Conservation (phyloP, 495 filamentous ascomycete species). For the Penicillium diatomitis region DNA sequence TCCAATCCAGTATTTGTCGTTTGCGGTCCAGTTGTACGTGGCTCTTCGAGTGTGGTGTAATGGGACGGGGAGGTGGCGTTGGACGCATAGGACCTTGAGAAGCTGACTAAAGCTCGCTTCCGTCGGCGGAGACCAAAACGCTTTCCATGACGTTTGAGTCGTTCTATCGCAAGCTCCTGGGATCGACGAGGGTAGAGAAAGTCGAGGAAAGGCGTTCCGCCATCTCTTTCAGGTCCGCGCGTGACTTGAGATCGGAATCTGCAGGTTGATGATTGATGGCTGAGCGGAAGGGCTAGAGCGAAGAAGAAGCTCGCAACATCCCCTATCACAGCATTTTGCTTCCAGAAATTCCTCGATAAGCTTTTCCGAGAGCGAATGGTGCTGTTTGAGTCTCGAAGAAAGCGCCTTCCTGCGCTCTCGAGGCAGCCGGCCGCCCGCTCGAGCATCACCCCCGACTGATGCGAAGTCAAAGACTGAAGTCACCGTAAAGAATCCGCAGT, state of each 20-base stretch:
- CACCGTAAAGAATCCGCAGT: slow-evolving; percentile 14
- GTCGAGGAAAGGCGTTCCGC: slow-evolving; percentile 24
- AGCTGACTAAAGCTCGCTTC: slow-evolving; percentile 12
- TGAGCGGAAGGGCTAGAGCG: slow-evolving; percentile 19
- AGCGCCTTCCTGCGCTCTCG: slow-evolving; percentile 63
- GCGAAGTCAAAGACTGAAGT: slow-evolving; percentile 29
- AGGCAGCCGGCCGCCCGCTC: slow-evolving; percentile 73
- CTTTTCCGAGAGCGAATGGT: slow-evolving; percentile 47
- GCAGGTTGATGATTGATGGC: slow-evolving; percentile 13
- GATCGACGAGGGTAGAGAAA: slow-evolving; percentile 32
- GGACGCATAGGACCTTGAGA: slow-evolving; percentile 25
- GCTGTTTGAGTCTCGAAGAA: slow-evolving; percentile 48
- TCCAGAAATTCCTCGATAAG: slow-evolving; percentile 59
- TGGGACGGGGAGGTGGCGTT: slow-evolving; percentile 10
- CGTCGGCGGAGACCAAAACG: slow-evolving; percentile 22
- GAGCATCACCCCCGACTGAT: slow-evolving; percentile 60
- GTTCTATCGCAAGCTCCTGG: slow-evolving; percentile 14
- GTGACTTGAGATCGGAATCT: slow-evolving; percentile 5
- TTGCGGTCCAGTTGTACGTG: background rate
- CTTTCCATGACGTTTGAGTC: slow-evolving; percentile 16
- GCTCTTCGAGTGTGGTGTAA: background rate
- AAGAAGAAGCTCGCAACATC: slow-evolving; percentile 45
- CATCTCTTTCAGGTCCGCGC: slow-evolving; percentile 10
- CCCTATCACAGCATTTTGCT: slow-evolving; percentile 48
- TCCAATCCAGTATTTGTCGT: background rate